phyloP scores from a whole-genome alignment of 768 basidiomycete species.

The Agaricus sinodeliciosus region DNA sequence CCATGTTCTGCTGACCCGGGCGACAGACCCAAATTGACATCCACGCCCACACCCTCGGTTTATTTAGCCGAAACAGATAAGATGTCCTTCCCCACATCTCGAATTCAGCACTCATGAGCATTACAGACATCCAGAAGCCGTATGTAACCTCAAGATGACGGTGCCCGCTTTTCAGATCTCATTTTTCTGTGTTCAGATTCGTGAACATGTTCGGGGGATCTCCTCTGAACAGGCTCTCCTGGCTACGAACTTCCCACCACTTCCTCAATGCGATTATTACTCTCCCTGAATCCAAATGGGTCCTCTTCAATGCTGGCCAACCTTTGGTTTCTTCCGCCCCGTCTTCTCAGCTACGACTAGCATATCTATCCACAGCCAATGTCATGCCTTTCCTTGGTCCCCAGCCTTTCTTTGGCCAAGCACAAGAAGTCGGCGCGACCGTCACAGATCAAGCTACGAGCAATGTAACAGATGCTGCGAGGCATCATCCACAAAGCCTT shows the following conservation, averaged over 20 bases:
- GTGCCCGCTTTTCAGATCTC: not conserved
- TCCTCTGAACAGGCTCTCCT: conserved; percentile 74
- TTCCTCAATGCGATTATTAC: conserved; percentile 70
- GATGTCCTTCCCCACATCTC: not conserved
- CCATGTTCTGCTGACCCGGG: not conserved
- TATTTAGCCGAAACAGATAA: not conserved
- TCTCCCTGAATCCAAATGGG: conserved; percentile 62
- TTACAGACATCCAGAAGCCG: conserved; percentile 15
- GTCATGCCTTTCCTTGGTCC: conserved; percentile 61
- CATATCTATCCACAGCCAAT: conserved; percentile 52
- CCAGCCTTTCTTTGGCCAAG: conserved; percentile 69
- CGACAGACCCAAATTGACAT: not conserved
- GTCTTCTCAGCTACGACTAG: conserved; percentile 25
- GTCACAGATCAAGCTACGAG: conserved; percentile 24
- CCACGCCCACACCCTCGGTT: not conserved
- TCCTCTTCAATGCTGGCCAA: conserved; percentile 69
- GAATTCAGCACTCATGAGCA: not conserved
- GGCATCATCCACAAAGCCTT: conserved; percentile 41
- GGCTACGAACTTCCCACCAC: conserved; percentile 66
- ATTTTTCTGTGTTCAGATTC: conserved; percentile 14
- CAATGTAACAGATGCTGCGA: conserved; percentile 44
- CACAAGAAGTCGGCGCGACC: conserved; percentile 35
- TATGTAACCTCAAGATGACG: conserved; percentile 10
- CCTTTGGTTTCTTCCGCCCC: conserved; percentile 46
- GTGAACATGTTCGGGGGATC: conserved; percentile 50